Conservation (phyloP, 129 eudicot genomes). For the Oenanthe sinensis region DNA sequence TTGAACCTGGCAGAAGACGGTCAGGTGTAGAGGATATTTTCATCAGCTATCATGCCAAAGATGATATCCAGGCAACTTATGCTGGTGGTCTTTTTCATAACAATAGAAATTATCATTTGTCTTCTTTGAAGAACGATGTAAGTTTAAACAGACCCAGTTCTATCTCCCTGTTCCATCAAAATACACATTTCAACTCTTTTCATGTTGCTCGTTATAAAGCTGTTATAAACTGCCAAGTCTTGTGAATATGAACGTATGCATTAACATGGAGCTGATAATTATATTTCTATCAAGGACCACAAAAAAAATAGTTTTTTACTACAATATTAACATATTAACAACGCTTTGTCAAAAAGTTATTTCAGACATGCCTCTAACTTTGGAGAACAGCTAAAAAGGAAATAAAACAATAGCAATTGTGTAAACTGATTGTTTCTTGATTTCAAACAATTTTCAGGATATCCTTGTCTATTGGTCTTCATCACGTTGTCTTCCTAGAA, state of each 20-base stretch:
- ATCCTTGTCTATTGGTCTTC: conserved; percentile 97
- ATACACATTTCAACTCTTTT: background rate
- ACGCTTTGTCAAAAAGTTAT: background rate
- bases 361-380: background rate
- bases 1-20: conserved; percentile 11
- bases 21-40: conserved; percentile 11
- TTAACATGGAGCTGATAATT: background rate
- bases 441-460: conserved; percentile 40
- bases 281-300: background rate
- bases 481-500: conserved; percentile 81
- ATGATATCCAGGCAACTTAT: conserved; percentile 2
- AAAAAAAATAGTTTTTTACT: background rate
- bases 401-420: background rate
- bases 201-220: background rate
- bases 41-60: conserved; percentile 1
- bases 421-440: background rate
- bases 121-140: conserved; percentile 66
- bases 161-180: background rate
- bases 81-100: conserved; percentile 46
- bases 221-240: background rate
- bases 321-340: background rate
- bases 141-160: conserved; percentile 12
- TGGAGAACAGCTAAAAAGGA: background rate
- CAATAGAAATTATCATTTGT: conserved; percentile 72
- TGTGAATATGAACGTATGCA: background rate